Base-by-base conservation (phyloP, 352 stramenopile species). In the Elongisporangium undulatum region DNA sequence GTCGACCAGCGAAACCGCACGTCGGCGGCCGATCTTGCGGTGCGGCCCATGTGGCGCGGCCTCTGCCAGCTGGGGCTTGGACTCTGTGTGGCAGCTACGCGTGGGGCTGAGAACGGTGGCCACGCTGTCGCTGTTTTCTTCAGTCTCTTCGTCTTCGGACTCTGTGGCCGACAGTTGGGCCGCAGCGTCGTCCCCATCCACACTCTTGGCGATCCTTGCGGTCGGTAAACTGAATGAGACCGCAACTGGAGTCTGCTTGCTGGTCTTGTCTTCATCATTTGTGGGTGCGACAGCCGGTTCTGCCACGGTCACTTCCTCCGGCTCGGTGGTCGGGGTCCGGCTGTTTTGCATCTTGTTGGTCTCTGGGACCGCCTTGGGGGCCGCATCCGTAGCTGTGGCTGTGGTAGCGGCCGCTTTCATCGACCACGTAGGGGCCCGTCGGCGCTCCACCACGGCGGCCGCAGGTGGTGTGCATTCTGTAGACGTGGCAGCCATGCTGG, bases 131-230 rank as follows among this genome's bases (percentile, higher is more conserved):
- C 49, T 20, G 8, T 56, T 58, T 38, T 49, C 53, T 17, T 61
- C 53, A 3, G 34, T 67, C 7, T 86, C 74, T 38, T 82, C 75
- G 49, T 85, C 75, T 48, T 85, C 75, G 5, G 73, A 82, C 56
- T 85, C 75, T 23, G 75, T 85, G 61, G 79, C 68, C 15, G 75
- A 85, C n/a, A 72, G 65, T 29, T 65, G 65, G 12, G 60, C 55
- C 41, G 62, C 56, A 34, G 53, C 45, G 34, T 22, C 34, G 34
- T 45, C 34, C 34, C 12, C 34, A 17, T 45, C 34, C 34, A 45
- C 34, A 45, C 34, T 45, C 34, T 45, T 45, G 34, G 34, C 34
- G 34, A 45, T 45, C 34, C 2, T 17, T 45, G 34, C 34, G 2
- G 34, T 45, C 34, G 34, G 34, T 45, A 45, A 17, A 45, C 12